A percentile compares a stretch with the other conserved stretches of the same genome.
Conservation (phyloP, 2,329 filamentous ascomycete genomes). For the Phyllosticta citriasiana region DNA sequence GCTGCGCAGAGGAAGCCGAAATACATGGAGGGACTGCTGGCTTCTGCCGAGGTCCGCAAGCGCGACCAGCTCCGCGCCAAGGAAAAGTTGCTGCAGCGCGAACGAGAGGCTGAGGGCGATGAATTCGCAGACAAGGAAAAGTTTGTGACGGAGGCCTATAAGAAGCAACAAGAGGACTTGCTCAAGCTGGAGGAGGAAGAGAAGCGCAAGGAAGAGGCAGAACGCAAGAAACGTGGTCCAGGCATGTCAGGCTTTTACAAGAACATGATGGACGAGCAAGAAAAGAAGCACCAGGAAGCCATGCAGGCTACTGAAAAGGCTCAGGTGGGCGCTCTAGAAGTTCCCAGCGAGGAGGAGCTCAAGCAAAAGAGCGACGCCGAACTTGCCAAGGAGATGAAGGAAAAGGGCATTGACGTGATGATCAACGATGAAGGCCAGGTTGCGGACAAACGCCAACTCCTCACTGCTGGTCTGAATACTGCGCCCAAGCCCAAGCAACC, state of each 20-base stretch:
- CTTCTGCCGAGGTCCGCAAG: constrained; percentile 65
- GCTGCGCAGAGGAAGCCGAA: constrained; percentile 57
- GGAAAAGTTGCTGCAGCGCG: constrained; percentile 68
- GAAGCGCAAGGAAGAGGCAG: constrained; percentile 51
- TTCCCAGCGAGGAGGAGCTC: constrained; percentile 25
- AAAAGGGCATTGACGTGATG: constrained; percentile 52
- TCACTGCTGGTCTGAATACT: constrained; percentile 67
- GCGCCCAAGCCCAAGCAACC: constrained; percentile 49
- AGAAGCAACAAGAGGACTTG: constrained; percentile 70
- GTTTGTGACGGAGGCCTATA: constrained; percentile 78
- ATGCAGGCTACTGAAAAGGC: constrained; percentile 52
- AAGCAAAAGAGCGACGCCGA: constrained; percentile 51
- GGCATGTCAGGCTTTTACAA: constrained; percentile 75
- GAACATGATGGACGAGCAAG: constrained; percentile 59
- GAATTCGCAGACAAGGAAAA: constrained; percentile 75
- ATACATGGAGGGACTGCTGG: constrained; percentile 67
- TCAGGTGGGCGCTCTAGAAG: constrained; percentile 17
- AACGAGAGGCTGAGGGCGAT: constrained; percentile 71
- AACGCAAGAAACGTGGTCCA: constrained; percentile 55
- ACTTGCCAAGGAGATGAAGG: constrained; percentile 56
- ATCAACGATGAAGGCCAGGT: constrained; percentile 77
- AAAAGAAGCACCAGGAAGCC: constrained; percentile 58
- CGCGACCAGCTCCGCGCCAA: constrained; percentile 68
- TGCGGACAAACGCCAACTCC: constrained; percentile 72
- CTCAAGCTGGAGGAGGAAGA: constrained; percentile 62